These are phyloP conservation scores for Yamadazyma nakazawae DNA, from an alignment of 805 yeast genomes.

Conservation along the genomic window DNA sequence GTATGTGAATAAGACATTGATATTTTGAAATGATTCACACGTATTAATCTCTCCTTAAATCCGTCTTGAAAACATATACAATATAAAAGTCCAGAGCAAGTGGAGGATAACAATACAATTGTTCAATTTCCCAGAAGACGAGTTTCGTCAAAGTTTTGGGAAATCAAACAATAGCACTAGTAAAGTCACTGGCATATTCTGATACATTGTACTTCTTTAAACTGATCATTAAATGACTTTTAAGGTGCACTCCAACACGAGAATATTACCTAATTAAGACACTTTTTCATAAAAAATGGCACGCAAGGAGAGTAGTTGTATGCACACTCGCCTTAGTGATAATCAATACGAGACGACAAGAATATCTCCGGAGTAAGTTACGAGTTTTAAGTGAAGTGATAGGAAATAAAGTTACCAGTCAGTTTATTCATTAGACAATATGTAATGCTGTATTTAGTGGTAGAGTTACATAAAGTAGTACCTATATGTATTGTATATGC, in stretches of 20 bases:
- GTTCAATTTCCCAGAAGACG: neutral
- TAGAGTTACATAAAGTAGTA: too few species aligned
- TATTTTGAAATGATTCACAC: neutral
- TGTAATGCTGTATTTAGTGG: too few species aligned
- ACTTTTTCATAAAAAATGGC: neutral
- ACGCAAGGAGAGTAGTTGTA: neutral
- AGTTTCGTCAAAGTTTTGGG: neutral
- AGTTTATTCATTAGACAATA: too few species aligned
- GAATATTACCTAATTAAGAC: neutral
- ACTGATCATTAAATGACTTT: neutral
- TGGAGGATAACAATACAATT: neutral
- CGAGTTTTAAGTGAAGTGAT: too few species aligned
- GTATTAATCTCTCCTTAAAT: neutral
- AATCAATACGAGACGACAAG: too few species aligned
- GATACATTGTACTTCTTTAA: neutral
- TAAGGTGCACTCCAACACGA: neutral
- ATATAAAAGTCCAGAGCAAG: neutral
- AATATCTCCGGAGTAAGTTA: too few species aligned
- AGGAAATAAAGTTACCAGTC: too few species aligned
- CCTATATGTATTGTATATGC: too few species aligned
- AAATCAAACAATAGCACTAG: neutral
- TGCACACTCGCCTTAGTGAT: neutral
- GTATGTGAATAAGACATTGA: too few species aligned
- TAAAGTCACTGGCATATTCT: neutral
- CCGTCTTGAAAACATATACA: neutral